These are phyloP conservation scores for Aspergillus carbonarius DNA, from an alignment of 2,329 filamentous ascomycete species.

Conservation along the genomic window DNA sequence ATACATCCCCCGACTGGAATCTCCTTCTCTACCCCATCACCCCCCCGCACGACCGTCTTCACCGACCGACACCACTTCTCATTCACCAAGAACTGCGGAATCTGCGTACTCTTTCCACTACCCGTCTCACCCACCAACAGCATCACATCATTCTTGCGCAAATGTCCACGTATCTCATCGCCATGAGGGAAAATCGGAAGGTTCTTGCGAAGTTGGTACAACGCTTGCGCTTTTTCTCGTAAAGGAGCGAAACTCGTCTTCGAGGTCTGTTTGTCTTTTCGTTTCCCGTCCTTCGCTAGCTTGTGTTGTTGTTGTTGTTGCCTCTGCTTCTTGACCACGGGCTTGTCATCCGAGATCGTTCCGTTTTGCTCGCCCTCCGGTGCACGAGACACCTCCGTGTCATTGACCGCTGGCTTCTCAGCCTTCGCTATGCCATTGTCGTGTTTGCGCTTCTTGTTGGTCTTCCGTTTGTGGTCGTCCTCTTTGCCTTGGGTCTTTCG, in stretches of 20 bases:
- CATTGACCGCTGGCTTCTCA: not conserved
- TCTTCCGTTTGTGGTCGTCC: slow-evolving; percentile 25
- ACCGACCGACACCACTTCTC: slow-evolving; percentile 75
- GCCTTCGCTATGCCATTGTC: not conserved
- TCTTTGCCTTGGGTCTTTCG: slow-evolving; percentile 12
- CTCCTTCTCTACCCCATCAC: slow-evolving; percentile 37
- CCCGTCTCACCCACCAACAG: slow-evolving; percentile 91
- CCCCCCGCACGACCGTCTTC: slow-evolving; percentile 49
- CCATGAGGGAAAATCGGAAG: slow-evolving; percentile 80
- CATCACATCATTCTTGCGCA: slow-evolving; percentile 70
- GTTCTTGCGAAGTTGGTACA: slow-evolving; percentile 58
- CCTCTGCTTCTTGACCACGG: slow-evolving; percentile 7
- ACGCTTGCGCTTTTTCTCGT: slow-evolving; percentile 47
- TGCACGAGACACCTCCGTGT: not conserved
- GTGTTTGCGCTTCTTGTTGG: slow-evolving; percentile 23
- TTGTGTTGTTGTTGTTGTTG: slow-evolving; percentile 4
- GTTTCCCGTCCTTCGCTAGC: not conserved
- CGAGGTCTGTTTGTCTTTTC: slow-evolving; percentile 19
- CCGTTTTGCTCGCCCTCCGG: not conserved
- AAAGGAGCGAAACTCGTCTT: slow-evolving; percentile 32
- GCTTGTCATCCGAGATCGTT: not conserved
- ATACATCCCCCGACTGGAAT: slow-evolving; percentile 72
- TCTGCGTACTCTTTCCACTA: slow-evolving; percentile 94
- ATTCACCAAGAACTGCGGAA: slow-evolving; percentile 80
- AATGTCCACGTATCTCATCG: slow-evolving; percentile 64